Base-by-base conservation (phyloP, 139 green algal genomes). In the Edaphochlamys debaryana region DNA sequence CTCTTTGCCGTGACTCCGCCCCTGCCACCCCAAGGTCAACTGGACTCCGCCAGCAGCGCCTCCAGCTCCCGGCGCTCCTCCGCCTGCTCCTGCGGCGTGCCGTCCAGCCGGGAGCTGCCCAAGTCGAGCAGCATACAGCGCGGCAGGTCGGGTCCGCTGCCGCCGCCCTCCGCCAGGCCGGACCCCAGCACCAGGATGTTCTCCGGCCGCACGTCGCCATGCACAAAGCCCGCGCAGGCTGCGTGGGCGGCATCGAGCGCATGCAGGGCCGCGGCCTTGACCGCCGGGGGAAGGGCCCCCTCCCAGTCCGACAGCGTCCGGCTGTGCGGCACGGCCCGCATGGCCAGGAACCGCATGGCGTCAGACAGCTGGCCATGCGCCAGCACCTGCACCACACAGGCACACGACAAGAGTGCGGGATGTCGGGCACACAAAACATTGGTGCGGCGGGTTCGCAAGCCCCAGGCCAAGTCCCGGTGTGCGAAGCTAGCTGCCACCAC, bases 81-180 rank as follows among this genome's bases (percentile, higher is more conserved):
- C 58, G 3, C 27, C 41, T 74, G 68, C 68, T 38, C 27, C 41
- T 34, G 27, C 40, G 27, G 41, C 6, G 17, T 20, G 1, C 68
- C 68, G 41, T 74, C 68, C 68, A 74, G 40, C 68, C 68, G 25
- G 27, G 68, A 74, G 8, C 40, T 40, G 2, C 68, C 68, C 7
- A 74, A 58, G 68, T 74, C 68, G 4, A 74, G 68, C 40, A 74
- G 11, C 27, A 74, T 41, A 27, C 68, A 74, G 25, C 68, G 41
- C 58, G 58, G 22, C 22, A 27, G 17, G 27, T 23, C 27, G 20
- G 54, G 17, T 30, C 17, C 20, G 23, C 54, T 30, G 56, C 20
- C 23, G 56, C 27, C 56, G 20, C 27, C 56, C 13, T 2, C 56
- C 56, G 20, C 27, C 56, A 30, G 40, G 40, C 40, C 25, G 67